Evolutionary conservation across 768 basidiomycete species (phyloP).

Genomic region (Rossbeevera mucosa): DNA sequence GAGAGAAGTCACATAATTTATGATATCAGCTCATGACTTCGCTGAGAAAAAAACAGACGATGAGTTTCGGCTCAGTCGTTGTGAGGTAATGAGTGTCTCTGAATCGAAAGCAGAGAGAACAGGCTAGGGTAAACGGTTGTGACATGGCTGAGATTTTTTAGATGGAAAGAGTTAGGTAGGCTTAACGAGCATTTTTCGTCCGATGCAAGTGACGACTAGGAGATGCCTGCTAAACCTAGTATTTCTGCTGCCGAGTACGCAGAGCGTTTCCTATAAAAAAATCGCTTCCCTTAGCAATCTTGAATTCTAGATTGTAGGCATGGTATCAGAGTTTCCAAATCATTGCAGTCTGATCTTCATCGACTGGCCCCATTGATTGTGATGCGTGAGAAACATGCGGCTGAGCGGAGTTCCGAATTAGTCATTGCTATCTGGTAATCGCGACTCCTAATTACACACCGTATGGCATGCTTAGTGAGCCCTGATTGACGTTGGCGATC

Average conservation of each 20-base stretch:
- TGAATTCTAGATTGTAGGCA: not conserved
- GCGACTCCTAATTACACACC: too few relatives aligned
- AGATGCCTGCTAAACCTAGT: not conserved
- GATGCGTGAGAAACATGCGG: too few relatives aligned
- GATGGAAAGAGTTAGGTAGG: not conserved
- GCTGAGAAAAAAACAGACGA: not conserved
- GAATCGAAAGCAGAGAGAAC: not conserved
- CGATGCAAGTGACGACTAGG: too few relatives aligned
- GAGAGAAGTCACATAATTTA: not conserved
- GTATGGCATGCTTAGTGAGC: too few relatives aligned
- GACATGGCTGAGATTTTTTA: not conserved
- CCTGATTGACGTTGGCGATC: too few relatives aligned
- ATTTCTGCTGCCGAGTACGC: not conserved
- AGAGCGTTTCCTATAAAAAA: not conserved
- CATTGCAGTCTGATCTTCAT: not conserved
- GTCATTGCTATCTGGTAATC: too few relatives aligned
- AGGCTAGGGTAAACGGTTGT: not conserved
- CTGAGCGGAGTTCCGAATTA: not conserved
- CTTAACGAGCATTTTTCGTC: not conserved
- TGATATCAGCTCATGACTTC: not conserved
- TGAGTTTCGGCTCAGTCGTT: not conserved
- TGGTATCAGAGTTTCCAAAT: not conserved
- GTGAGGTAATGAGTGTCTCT: not conserved
- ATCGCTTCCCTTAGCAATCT: not conserved
- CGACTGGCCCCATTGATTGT: too few relatives aligned